A percentile compares a stretch with the other conserved stretches of the same genome.
These are phyloP conservation scores for Pinus taeda DNA, from an alignment of 75 land plant species.

Conservation along the genomic window DNA sequence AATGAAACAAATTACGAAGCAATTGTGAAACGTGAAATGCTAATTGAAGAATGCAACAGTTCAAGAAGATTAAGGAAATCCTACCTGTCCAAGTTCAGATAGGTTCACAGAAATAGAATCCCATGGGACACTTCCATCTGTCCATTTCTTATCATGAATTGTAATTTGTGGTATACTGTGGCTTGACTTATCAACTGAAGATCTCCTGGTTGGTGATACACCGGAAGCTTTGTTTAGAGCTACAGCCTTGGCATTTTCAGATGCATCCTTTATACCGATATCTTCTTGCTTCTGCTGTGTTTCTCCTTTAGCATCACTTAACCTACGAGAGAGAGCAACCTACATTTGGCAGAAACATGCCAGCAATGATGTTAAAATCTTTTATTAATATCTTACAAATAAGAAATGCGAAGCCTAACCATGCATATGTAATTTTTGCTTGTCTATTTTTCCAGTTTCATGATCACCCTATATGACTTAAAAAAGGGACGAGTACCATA, in stretches of 20 bases:
- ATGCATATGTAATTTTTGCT: background rate
- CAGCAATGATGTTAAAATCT: background rate
- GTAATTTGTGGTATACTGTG: slow-evolving; percentile 20
- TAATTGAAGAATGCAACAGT: background rate
- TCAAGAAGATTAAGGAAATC: background rate
- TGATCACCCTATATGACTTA: background rate
- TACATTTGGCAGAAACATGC: slow-evolving; percentile 6
- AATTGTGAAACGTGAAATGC: background rate
- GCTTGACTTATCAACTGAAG: background rate
- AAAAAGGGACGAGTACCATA: too few species aligned
- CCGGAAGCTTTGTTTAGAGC: too few species aligned
- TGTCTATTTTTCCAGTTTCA: background rate
- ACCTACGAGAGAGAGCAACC: slow-evolving; percentile 23
- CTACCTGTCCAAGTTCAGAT: slow-evolving; percentile 85
- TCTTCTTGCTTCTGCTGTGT: too few species aligned
- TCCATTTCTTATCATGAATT: slow-evolving; percentile 84
- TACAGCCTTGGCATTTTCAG: too few species aligned
- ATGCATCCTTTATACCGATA: too few species aligned
- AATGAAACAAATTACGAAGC: background rate
- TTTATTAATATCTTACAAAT: background rate
- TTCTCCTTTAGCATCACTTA: too few species aligned
- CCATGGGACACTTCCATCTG: slow-evolving; percentile 87
- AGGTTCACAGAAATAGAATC: slow-evolving; percentile 58
- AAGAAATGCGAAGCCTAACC: background rate
- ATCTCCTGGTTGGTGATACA: too few species aligned